phyloP scores from a whole-genome alignment of 169 alveolate species.

The Perkinsus olseni region DNA sequence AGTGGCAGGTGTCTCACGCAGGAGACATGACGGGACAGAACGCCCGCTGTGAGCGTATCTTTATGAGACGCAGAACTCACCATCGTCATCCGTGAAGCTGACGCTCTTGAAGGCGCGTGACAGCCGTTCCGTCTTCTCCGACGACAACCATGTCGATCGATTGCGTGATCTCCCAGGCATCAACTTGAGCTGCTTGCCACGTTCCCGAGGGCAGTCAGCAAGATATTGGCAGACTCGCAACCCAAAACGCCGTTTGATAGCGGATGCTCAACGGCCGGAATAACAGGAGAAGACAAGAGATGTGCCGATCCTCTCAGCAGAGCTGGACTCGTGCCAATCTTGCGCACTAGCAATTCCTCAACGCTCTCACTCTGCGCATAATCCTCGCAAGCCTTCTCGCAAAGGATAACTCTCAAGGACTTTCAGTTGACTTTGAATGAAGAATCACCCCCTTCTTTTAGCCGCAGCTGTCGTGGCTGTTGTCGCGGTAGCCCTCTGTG shows the following conservation, averaged over 20 bases:
- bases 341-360: not conserved
- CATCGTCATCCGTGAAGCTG: not conserved
- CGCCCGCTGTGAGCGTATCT: not conserved
- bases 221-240: no score
- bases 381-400: not conserved
- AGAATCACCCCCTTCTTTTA: not conserved
- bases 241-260: no score
- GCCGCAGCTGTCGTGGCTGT: not conserved
- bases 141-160: not conserved
- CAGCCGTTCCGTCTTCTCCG: not conserved
- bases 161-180: not conserved
- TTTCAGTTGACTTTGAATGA: not conserved
- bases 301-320: not conserved
- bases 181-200: no score
- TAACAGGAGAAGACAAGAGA: no score
- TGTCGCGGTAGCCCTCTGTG: not conserved
- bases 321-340: not conserved
- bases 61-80: not conserved
- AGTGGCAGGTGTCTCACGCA: no score
- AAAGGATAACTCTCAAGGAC: no score
- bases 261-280: no score
- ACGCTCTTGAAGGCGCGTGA: not conserved
- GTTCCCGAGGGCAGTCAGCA: no score
- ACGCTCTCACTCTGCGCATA: not conserved
- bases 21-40: no score